Conservation (phyloP, 2,329 filamentous ascomycete genomes). For the Incumbomyces delicatus region DNA sequence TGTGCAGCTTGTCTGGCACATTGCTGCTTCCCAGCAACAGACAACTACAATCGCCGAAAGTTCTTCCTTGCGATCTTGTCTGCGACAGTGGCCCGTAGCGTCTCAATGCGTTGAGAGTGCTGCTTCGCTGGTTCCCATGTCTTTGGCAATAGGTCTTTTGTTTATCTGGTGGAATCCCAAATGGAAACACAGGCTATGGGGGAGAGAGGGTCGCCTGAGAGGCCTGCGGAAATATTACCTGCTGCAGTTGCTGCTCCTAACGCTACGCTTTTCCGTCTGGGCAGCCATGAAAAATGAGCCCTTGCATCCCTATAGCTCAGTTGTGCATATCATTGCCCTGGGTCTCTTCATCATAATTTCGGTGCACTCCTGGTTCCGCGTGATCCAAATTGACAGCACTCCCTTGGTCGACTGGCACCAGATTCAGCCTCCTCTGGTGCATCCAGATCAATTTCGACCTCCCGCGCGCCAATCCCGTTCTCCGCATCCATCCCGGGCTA, state of each 20-base stretch:
- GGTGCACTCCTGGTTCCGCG: conserved; percentile 25
- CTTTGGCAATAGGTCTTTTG: conserved; percentile 34
- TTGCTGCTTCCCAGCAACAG: conserved; percentile 25
- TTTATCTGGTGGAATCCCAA: conserved; percentile 43
- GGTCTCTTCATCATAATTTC: conserved; percentile 34
- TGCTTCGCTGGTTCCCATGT: conserved; percentile 14
- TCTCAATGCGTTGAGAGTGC: conserved; percentile 10
- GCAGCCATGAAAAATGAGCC: conserved; percentile 31
- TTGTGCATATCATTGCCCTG: conserved; percentile 30
- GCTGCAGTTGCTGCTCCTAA: conserved; percentile 36
- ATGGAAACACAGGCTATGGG: conserved; percentile 34
- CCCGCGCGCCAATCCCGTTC: conserved; percentile 2
- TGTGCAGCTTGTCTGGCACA: conserved; percentile 35
- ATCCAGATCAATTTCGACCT: conserved; percentile 14
- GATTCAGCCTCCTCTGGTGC: conserved; percentile 13
- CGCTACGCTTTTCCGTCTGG: conserved; percentile 35
- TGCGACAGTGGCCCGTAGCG: neutral
- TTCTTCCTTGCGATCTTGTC: conserved; percentile 5
- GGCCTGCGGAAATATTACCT: conserved; percentile 38
- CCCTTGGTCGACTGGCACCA: conserved; percentile 28
- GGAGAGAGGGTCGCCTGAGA: conserved; percentile 30
- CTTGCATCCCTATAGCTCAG: conserved; percentile 24
- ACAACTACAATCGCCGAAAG: conserved; percentile 12
- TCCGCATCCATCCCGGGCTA: neutral
- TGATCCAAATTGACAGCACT: conserved; percentile 32